Evolutionary conservation across 1,139 yeast species (phyloP), one percentile per base, ranked within the genome.

Genomic region (Debaryomyces fabryi): DNA sequence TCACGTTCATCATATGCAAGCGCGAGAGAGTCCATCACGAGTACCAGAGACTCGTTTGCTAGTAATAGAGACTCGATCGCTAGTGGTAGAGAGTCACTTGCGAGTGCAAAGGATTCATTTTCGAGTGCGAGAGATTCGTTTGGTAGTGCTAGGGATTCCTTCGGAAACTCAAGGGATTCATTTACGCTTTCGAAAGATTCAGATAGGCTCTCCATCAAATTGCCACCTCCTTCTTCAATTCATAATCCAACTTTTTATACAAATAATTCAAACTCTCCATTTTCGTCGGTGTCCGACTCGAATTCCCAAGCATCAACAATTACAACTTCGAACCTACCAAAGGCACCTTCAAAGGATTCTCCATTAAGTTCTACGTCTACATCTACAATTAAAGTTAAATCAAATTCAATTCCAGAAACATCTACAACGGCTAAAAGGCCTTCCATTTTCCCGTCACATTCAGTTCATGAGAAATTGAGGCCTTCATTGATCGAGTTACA

Each of bases 401-500:
- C 50, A 33, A 46, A 40, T 51, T 46, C 52, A 9, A 35, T 55
- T 40, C 56, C 58, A 4, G 47, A 45, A 13, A 47, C 57, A 9
- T 56, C 53, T 8, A 47, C 52, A 9, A 25, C 47, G 16, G 27
- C 39, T 32, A 62, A 57, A 46, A 63, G 58, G 44, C 63, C 67
- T 2, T 59, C 64, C 18, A 48, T 58, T 39, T 50, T 55, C 7
- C 63, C 65, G 2, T 49, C 50, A 18, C 51, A 53, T 23, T 54
- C 63, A 9, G 42, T 63, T 27, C 67, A 62, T 18, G 75, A 74
- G 29, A 62, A 65, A 40, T 55, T 76, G 41, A 65, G 81, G 45
- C 80, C 81, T 0, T 74, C 80, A 2, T 61, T 77, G 38, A 58
- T 72, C 35, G 81, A 77, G 52, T 56, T 74, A 36, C 75, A 76